phyloP scores from a whole-genome alignment of 1,284 basidiomycete species.

The Puccinia sorghi region DNA sequence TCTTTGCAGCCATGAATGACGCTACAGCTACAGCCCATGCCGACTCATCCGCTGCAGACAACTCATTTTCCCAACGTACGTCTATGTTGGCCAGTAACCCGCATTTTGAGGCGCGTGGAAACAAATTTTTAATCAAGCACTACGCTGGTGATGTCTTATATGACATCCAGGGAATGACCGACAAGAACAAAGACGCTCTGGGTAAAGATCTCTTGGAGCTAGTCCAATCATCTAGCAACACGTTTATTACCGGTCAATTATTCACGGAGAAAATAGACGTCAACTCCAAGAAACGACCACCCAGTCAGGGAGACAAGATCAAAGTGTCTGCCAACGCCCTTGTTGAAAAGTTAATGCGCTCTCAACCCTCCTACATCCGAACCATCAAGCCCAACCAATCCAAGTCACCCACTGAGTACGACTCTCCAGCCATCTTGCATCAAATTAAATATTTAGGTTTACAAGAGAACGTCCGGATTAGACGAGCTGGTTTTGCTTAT shows the following conservation, averaged over 20 bases:
- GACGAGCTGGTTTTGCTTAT: conserved; percentile 96
- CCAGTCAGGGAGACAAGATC: conserved; percentile 96
- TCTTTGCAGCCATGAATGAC: conserved; percentile 97
- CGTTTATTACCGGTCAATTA: conserved; percentile 75
- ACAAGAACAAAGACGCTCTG: conserved; percentile 98
- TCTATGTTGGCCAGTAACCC: conserved; percentile 67
- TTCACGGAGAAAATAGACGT: conserved; percentile 96
- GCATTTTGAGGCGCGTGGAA: conserved; percentile 88
- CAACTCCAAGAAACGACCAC: conserved; percentile 95
- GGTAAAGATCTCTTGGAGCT: conserved; percentile 93
- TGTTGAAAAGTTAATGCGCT: conserved; percentile 92
- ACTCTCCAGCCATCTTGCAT: conserved; percentile 89
- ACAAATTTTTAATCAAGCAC: conserved; percentile 86
- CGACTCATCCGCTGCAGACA: conserved; percentile 93
- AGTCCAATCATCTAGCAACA: conserved; percentile 74
- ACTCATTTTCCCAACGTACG: conserved; percentile 91
- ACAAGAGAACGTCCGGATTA: conserved; percentile 97
- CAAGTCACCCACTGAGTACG: conserved; percentile 87
- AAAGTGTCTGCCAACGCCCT: conserved; percentile 91
- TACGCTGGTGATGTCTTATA: conserved; percentile 99
- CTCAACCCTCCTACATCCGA: conserved; percentile 96
- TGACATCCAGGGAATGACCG: conserved; percentile 95
- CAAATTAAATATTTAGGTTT: conserved; percentile 99
- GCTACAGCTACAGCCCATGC: conserved; percentile 98
- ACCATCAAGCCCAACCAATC: conserved; percentile 99